Percentiles rank a stretch among this genome's conserved stretches.
phyloP scores from a whole-genome alignment of 2,329 filamentous ascomycete genomes.

The Talaromyces sp. region DNA sequence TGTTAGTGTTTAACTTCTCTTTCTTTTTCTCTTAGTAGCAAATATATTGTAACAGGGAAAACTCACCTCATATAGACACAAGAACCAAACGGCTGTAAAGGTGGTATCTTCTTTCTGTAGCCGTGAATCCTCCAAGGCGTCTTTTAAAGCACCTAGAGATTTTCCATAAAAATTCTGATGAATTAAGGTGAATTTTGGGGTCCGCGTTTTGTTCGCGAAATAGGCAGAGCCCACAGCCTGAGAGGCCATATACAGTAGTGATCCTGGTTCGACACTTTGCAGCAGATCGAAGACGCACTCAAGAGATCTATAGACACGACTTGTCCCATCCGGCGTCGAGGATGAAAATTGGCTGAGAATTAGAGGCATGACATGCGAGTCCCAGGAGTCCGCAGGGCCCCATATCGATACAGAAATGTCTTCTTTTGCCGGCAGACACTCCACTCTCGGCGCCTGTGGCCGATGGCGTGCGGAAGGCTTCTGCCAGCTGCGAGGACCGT shows the following conservation, averaged over 20 bases:
- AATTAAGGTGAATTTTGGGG: not conserved
- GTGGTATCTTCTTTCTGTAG: not conserved
- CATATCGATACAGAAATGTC: not conserved
- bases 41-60: no score
- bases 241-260: not conserved
- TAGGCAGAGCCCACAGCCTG: not conserved
- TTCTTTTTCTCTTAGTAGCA: not conserved
- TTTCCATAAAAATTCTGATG: not conserved
- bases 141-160: not conserved
- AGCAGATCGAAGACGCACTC: not conserved
- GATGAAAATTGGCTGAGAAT: not conserved
- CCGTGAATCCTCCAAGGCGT: not conserved
- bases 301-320: not conserved
- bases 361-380: not conserved
- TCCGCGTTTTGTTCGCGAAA: not conserved
- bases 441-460: not conserved
- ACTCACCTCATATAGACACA: not conserved
- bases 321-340: not conserved
- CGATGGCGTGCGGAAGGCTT: not conserved
- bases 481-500: not conserved
- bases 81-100: not conserved
- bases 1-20: not conserved
- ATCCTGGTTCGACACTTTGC: not conserved
- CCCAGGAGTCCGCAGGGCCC: not conserved
- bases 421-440: not conserved